Evolutionary conservation across 495 filamentous ascomycete species (phyloP), one percentile per base, ranked within the genome.

Genomic region (Aspergillus panamensis): DNA sequence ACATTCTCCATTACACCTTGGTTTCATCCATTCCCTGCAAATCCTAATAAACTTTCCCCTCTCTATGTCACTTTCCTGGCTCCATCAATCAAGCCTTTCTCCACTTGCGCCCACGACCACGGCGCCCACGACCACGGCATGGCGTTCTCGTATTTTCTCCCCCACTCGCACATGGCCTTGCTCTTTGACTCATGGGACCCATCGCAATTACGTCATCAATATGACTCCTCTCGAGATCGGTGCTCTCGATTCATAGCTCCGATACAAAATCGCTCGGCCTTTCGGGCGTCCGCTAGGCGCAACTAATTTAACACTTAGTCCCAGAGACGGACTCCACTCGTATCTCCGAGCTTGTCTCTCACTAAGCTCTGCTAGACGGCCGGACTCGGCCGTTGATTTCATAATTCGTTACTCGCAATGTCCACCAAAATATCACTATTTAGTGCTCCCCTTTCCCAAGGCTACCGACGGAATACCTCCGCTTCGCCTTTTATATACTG

Each of bases 371-470:
- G 48, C 29, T 51, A n/a, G 30, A 33, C 47, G 55, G 55, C 55
- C 47, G 48, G 29, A 19, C 45, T 57, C 55, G 55, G 55, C 47
- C 48, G 55, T 17, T 20, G 10, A 14, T 12, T 12, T 19, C 6
- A 8, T 1, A 19, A 45, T 8, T 21, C 17, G 17, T 45, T 6
- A 20, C 9, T 45, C 16, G 6, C 16, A 45, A 21, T 45, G 17
- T 21, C 42, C 1, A 20, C 42, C 9, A 6, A 21, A 45, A 20
- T 25, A 25, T 25, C 42, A 3, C n/a, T 39, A 39, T 12, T 45
- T 45, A 45, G 42, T 5, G 42, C 42, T 17, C 9, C 42, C 42
- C 42, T 21, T 21, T 25, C 42, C 42, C 42, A 45, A 16, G 19
- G 17, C 42, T 45, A 17, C 14, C n/a, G 10, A 7, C 42, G 8